Conservation (phyloP, 116 monocot genomes). For the Iris pallida region DNA sequence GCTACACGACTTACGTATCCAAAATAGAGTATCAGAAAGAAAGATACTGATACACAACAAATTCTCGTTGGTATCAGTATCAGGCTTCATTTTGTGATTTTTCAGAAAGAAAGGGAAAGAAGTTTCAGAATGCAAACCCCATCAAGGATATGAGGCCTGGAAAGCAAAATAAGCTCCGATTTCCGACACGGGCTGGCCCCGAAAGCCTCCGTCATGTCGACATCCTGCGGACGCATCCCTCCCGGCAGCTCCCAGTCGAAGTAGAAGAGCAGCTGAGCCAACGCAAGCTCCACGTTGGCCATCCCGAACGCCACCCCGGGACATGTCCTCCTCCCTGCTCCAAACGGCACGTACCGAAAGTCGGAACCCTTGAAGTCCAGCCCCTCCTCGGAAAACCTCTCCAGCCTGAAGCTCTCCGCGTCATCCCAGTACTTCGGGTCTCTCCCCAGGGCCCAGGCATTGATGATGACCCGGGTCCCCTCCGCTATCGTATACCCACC, state of each 20-base stretch:
- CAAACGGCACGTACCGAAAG: not conserved
- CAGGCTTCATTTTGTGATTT: no score
- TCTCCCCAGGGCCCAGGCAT: not conserved
- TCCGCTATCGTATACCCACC: not conserved
- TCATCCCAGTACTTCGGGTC: not conserved
- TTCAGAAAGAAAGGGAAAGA: not conserved
- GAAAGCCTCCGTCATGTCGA: conserved; percentile 1
- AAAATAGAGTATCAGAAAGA: no score
- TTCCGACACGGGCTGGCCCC: not conserved
- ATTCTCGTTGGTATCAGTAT: no score
- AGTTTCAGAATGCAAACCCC: not conserved
- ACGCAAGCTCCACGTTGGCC: not conserved
- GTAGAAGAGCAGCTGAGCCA: not conserved
- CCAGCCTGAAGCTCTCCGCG: not conserved
- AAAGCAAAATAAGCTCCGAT: not conserved
- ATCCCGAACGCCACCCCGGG: not conserved
- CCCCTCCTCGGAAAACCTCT: not conserved
- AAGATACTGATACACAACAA: no score
- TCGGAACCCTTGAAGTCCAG: not conserved
- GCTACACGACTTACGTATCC: no score
- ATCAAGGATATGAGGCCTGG: not conserved
- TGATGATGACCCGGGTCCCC: not conserved
- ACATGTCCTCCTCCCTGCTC: not conserved
- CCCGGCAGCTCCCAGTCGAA: not conserved
- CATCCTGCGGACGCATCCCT: not conserved